Conservation (phyloP, 2,329 filamentous ascomycete genomes). For the Alternaria consortialis region DNA sequence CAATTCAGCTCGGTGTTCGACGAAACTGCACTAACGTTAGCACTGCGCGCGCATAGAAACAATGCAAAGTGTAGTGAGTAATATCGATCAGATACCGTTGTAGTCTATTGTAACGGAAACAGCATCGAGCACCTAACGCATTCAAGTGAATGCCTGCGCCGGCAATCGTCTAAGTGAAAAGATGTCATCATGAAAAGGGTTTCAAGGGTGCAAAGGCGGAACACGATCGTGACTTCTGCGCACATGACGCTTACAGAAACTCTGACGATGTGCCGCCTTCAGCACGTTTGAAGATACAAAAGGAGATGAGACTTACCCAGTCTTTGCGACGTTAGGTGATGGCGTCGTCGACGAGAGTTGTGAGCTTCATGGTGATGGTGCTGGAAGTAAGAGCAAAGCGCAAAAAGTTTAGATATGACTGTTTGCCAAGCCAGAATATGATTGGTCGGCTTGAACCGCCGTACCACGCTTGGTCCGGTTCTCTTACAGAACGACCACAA, state of each 20-base stretch:
- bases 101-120: conserved; percentile 49
- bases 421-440: conserved; percentile 16
- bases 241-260: background rate
- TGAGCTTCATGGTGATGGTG: conserved; percentile 22
- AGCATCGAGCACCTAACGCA: conserved; percentile 42
- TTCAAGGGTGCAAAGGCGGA: background rate
- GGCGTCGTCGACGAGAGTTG: conserved; percentile 15
- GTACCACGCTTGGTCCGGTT: background rate
- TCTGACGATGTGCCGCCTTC: background rate
- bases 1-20: conserved; percentile 12
- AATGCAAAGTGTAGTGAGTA: conserved; percentile 4
- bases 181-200: conserved; percentile 35
- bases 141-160: conserved; percentile 45
- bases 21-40: conserved; percentile 24
- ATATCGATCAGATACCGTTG: conserved; percentile 50
- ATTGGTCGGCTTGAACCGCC: conserved; percentile 10
- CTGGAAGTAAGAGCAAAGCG: conserved; percentile 8
- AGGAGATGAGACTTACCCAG: conserved; percentile 16
- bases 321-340: conserved; percentile 20
- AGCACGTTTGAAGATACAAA: background rate
- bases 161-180: conserved; percentile 37
- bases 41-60: background rate
- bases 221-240: conserved; percentile 1
- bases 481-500: background rate
- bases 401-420: conserved; percentile 15